Evolutionary conservation across 2,329 filamentous ascomycete genomes (phyloP).

Genomic region (Aquanectria penicillioides): DNA sequence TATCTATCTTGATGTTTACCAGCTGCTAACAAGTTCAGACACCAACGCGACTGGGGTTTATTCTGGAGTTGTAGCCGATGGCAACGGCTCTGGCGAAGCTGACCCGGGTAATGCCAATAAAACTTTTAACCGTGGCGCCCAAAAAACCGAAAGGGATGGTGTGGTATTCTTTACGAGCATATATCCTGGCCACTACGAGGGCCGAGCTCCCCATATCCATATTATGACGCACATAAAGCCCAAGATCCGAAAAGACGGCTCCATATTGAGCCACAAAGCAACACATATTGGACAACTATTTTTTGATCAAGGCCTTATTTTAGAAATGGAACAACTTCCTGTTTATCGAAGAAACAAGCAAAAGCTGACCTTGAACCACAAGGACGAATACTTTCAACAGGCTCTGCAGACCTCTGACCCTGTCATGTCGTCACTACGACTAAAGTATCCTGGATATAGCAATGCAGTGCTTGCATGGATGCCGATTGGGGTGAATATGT

Average conservation of each 20-base stretch:
- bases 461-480: slow-evolving; percentile 14
- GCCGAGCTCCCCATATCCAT: slow-evolving; percentile 49
- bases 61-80: slow-evolving; percentile 45
- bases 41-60: slow-evolving; percentile 50
- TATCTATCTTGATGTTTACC: not conserved
- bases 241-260: slow-evolving; percentile 56
- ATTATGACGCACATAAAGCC: slow-evolving; percentile 40
- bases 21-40: not conserved
- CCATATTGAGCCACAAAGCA: slow-evolving; percentile 55
- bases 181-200: slow-evolving; percentile 49
- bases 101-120: slow-evolving; percentile 40
- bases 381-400: slow-evolving; percentile 48
- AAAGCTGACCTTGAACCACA: slow-evolving; percentile 55
- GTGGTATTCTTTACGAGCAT: slow-evolving; percentile 47
- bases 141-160: slow-evolving; percentile 46
- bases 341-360: slow-evolving; percentile 57
- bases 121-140: slow-evolving; percentile 47
- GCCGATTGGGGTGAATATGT: slow-evolving; percentile 16
- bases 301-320: slow-evolving; percentile 64
- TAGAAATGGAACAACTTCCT: slow-evolving; percentile 53
- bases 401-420: slow-evolving; percentile 2
- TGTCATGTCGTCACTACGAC: slow-evolving; percentile 6
- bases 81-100: slow-evolving; percentile 43
- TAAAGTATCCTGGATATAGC: not conserved
- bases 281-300: slow-evolving; percentile 68